phyloP scores from a whole-genome alignment of 2,329 filamentous ascomycete species.

The Aspergillus brasiliensis region DNA sequence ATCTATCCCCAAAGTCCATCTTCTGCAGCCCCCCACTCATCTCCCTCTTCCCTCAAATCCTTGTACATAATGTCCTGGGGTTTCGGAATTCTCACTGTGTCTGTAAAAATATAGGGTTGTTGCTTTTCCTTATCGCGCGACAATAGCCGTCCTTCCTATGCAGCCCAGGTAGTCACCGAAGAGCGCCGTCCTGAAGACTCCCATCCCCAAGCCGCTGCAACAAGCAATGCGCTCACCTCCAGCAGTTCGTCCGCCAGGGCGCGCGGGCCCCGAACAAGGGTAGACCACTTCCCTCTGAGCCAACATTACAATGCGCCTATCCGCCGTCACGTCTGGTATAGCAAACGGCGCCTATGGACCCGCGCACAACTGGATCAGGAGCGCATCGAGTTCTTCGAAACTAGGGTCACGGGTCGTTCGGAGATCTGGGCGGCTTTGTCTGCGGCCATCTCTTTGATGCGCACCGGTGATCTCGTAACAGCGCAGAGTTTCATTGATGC shows the following conservation, averaged over 20 bases:
- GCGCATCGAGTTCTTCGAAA: slow-evolving; percentile 85
- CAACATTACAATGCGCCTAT: slow-evolving; percentile 73
- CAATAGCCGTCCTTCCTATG: slow-evolving; percentile 27
- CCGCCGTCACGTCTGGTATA: slow-evolving; percentile 66
- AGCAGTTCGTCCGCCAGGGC: slow-evolving; percentile 21
- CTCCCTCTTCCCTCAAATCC: neutral
- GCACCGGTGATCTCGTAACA: slow-evolving; percentile 62
- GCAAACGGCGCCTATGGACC: slow-evolving; percentile 68
- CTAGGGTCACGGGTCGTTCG: slow-evolving; percentile 72
- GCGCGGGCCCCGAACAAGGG: slow-evolving; percentile 11
- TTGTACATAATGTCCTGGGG: neutral
- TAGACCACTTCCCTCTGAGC: slow-evolving; percentile 34
- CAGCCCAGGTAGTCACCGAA: slow-evolving; percentile 25
- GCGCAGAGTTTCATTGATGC: slow-evolving; percentile 82
- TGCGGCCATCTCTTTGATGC: slow-evolving; percentile 68
- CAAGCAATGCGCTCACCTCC: slow-evolving; percentile 15
- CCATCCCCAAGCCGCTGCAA: slow-evolving; percentile 15
- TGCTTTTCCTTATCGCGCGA: slow-evolving; percentile 43
- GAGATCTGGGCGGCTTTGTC: slow-evolving; percentile 81
- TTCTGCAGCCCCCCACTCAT: neutral
- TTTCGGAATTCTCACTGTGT: neutral
- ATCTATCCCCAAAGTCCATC: neutral
- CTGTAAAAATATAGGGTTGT: slow-evolving; percentile 36
- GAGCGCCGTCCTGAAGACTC: slow-evolving; percentile 27
- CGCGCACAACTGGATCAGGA: slow-evolving; percentile 68